phyloP scores from a whole-genome alignment of 805 yeast genomes.

The Ogataea salicorniae region DNA sequence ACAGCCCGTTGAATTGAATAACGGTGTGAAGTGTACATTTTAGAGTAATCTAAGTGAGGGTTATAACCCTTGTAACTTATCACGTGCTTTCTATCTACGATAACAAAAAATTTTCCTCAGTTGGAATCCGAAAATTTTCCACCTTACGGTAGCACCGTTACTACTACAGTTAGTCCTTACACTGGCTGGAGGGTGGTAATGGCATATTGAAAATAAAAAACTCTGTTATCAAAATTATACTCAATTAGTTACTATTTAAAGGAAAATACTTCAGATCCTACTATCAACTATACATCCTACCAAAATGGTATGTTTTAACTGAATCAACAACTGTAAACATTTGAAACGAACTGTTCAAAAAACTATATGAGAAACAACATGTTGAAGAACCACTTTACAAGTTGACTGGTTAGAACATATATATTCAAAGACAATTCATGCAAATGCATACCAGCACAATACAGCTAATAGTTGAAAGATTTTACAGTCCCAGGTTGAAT shows the following conservation, averaged over 20 bases:
- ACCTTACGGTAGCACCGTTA: not conserved
- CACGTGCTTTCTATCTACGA: conserved; percentile 7
- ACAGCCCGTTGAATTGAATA: too few species aligned
- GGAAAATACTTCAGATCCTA: too few species aligned
- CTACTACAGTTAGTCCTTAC: not conserved
- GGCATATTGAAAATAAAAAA: not conserved
- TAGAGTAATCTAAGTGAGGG: not conserved
- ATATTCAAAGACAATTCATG: too few species aligned
- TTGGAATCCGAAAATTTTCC: not conserved
- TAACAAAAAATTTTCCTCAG: conserved; percentile 6
- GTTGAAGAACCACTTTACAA: too few species aligned
- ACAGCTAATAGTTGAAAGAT: too few species aligned
- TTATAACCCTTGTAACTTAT: not conserved
- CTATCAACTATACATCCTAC: not conserved
- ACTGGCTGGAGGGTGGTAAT: not conserved
- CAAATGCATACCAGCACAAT: too few species aligned
- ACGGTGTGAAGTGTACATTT: too few species aligned
- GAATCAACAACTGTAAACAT: not conserved
- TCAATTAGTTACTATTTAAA: not conserved
- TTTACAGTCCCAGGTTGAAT: too few species aligned
- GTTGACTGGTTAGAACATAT: too few species aligned
- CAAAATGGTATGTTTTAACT: conserved; percentile 2
- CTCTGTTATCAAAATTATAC: not conserved
- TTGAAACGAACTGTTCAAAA: not conserved
- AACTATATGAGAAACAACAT: not conserved